Percentiles rank a stretch among this genome's conserved stretches.
These are phyloP conservation scores for Kwoniella europaea DNA, from an alignment of 768 basidiomycete species.

Conservation along the genomic window DNA sequence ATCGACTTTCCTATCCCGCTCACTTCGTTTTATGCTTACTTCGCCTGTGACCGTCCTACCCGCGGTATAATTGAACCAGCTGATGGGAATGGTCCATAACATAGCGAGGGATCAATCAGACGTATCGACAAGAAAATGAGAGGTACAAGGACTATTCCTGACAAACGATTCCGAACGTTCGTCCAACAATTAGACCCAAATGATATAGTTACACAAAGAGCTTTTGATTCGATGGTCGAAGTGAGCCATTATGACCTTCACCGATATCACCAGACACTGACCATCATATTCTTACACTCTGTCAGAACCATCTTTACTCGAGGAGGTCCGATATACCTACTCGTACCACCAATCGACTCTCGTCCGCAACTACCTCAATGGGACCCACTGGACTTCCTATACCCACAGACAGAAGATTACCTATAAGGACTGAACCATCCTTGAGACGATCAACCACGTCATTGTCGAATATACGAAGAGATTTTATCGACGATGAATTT, in stretches of 20 bases:
- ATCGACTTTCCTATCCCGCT: neutral
- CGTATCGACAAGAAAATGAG: neutral
- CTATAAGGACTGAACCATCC: neutral
- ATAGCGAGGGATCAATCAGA: conserved; percentile 16
- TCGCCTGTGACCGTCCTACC: neutral
- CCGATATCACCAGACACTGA: neutral
- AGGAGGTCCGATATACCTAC: neutral
- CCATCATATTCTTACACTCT: neutral
- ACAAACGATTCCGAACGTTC: conserved; percentile 36
- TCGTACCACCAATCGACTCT: neutral
- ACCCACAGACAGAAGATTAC: neutral
- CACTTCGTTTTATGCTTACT: neutral
- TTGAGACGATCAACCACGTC: neutral
- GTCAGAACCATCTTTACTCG: neutral
- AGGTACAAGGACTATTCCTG: neutral
- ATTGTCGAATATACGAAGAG: neutral
- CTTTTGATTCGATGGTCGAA: conserved; percentile 27
- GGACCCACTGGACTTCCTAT: neutral
- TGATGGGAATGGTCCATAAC: no score
- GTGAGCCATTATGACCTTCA: conserved; percentile 20
- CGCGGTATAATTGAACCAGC: neutral
- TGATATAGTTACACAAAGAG: conserved; percentile 23
- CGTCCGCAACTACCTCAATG: conserved; percentile 6
- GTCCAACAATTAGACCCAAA: conserved; percentile 33
- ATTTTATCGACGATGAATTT: neutral